Evolutionary conservation across 2,329 filamentous ascomycete species (phyloP).

Genomic region (Penicillium sp.): DNA sequence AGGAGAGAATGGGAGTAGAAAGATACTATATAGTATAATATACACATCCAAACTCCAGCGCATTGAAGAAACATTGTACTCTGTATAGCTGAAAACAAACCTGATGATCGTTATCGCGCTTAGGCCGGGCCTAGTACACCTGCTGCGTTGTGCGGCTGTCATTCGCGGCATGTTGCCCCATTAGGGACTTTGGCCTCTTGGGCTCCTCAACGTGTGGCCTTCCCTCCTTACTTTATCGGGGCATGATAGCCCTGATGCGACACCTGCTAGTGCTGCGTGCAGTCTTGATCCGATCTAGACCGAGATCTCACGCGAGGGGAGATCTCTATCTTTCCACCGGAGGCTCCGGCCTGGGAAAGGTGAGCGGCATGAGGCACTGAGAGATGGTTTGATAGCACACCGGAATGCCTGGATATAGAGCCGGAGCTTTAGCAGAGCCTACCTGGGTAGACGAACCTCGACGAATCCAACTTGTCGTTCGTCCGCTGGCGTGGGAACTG

Average conservation of each 20-base stretch:
- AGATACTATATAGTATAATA: neutral
- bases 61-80: neutral
- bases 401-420: neutral
- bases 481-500: conserved; percentile 1
- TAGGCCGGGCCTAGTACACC: conserved; percentile 11
- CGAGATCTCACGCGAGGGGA: neutral
- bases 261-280: neutral
- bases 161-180: conserved; percentile 9
- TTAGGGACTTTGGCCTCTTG: conserved; percentile 5
- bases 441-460: neutral
- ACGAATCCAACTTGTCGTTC: neutral
- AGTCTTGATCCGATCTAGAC: conserved; percentile 1
- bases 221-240: neutral
- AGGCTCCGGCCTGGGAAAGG: neutral
- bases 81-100: neutral
- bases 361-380: neutral
- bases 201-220: neutral
- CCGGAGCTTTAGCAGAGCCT: neutral
- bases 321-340: neutral
- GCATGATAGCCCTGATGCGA: neutral
- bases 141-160: conserved; percentile 13
- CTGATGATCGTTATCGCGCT: conserved; percentile 8
- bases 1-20: neutral
- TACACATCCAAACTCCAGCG: neutral
- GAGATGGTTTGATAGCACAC: neutral